Base-by-base conservation (phyloP, 352 stramenopile genomes). In the Phytophthora lateralis region DNA sequence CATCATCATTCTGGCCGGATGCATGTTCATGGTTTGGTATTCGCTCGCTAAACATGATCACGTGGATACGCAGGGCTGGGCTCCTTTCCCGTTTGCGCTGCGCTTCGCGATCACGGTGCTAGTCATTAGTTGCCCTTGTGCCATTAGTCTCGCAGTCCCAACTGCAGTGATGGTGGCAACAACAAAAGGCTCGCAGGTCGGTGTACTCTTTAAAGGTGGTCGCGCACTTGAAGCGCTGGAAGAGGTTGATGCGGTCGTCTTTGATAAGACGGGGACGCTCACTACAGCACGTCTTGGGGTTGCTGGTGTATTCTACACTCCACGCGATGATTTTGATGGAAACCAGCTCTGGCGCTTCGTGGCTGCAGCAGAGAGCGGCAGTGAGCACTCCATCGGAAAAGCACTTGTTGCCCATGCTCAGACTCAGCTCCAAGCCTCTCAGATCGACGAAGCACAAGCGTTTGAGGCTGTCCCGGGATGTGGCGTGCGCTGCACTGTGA, bases 191-290 rank as follows among this genome's bases (percentile, higher is more conserved):
- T 89, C 86, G 8, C 82, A 90, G 39, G 79, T 85, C 53, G 87
- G 87, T 18, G 80, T 95, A 17, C 78, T 95, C 7, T 91, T 94
- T 56, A 95, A 95, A 24, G 79, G 87, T 24, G 83, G 85, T 0
- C 70, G 77, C 6, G 85, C 80, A 0, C 53, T 96, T 3, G 87
- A 96, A 54, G 82, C 77, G 10, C 73, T 90, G 2, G 73, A 88
- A 35, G 53, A 82, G 27, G 76, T 91, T 35, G 73, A 90, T 60
- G 78, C 75, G 15, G 74, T 93, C n/a, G 75, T 93, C 48, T 92
- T 93, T 46, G 82, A 93, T 66, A 93, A 93, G 66, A 93, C 85
- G 1, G 85, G 85, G 5, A 93, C 85, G 8, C 78, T 92, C 32
- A 93, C 85, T 15, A 82, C 57, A 14, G 83, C 81, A 4, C 75